These are phyloP conservation scores for Penicillium macrosclerotiorum DNA, from an alignment of 495 filamentous ascomycete species.

Conservation along the genomic window DNA sequence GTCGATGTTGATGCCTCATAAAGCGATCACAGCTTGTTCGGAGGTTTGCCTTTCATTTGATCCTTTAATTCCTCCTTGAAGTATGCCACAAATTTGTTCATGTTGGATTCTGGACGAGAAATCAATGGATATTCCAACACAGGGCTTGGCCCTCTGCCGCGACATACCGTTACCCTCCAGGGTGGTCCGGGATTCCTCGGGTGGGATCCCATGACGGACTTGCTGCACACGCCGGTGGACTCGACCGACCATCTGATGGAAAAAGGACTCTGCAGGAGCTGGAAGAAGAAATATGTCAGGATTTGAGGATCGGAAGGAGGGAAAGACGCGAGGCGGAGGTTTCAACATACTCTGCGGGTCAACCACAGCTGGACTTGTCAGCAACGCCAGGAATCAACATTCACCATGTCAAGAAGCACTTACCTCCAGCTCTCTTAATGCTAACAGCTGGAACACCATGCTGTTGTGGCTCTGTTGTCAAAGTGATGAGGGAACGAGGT, in stretches of 20 bases:
- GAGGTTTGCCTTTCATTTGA: slow-evolving; percentile 48
- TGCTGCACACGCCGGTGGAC: slow-evolving; percentile 55
- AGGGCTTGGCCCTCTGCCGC: too few relatives aligned
- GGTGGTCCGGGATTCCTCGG: slow-evolving; percentile 56
- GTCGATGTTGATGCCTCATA: background rate
- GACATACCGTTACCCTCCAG: slow-evolving; percentile 50
- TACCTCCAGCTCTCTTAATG: slow-evolving; percentile 23
- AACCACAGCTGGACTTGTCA: slow-evolving; percentile 37
- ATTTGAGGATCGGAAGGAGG: too few relatives aligned
- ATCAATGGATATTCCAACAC: background rate
- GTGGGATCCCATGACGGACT: slow-evolving; percentile 51
- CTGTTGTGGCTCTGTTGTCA: background rate
- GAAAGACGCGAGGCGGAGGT: too few relatives aligned
- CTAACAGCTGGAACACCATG: slow-evolving; percentile 21
- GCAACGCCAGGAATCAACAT: slow-evolving; percentile 4
- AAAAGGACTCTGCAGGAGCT: slow-evolving; percentile 62
- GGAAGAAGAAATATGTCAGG: slow-evolving; percentile 14
- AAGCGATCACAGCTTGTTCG: slow-evolving; percentile 32
- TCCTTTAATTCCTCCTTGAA: slow-evolving; percentile 62
- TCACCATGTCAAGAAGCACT: background rate
- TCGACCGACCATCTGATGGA: slow-evolving; percentile 56
- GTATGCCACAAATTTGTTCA: slow-evolving; percentile 49
- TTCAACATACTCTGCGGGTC: slow-evolving; percentile 36
- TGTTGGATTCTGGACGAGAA: slow-evolving; percentile 15
- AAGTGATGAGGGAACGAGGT: slow-evolving; percentile 1